phyloP scores from a whole-genome alignment of 306 rosid species.

The Vigna nakashimae region DNA sequence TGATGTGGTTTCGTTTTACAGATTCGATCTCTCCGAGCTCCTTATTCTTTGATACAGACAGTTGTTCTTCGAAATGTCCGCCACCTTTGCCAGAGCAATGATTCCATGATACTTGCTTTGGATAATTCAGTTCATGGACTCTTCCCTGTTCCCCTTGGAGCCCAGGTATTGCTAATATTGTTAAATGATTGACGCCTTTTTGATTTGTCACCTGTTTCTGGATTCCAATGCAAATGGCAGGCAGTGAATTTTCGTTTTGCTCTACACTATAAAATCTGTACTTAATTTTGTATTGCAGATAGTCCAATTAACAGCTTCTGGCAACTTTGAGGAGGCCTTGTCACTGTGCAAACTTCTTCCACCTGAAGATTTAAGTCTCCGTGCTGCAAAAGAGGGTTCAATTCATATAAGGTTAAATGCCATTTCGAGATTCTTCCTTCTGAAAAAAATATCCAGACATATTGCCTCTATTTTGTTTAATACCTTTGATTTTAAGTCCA shows the following conservation, averaged over 20 bases:
- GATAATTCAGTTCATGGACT: conserved; percentile 89
- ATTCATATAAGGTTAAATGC: conserved; percentile 83
- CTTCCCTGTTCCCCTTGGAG: conserved; percentile 97
- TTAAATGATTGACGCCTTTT: conserved; percentile 21
- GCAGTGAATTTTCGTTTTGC: conserved; percentile 37
- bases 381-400: conserved; percentile 96
- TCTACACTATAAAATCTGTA: conserved; percentile 4
- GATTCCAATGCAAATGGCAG: conserved; percentile 38
- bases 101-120: conserved; percentile 67
- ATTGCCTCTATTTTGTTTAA: conserved; percentile 28
- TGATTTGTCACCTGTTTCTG: conserved; percentile 21
- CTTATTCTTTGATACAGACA: conserved; percentile 91
- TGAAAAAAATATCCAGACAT: conserved; percentile 19
- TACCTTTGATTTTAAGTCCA: conserved; percentile 28
- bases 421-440: conserved; percentile 37
- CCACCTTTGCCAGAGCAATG: conserved; percentile 70
- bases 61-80: conserved; percentile 88
- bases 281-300: conserved; percentile 61
- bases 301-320: conserved; percentile 97
- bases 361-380: conserved; percentile 92
- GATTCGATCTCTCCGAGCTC: conserved; percentile 89
- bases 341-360: conserved; percentile 99
- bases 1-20: conserved; percentile 52
- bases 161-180: conserved; percentile 69
- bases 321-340: conserved; percentile 96